Base-by-base conservation (phyloP, 1,284 basidiomycete species). In the Rhodotorula sp. region DNA sequence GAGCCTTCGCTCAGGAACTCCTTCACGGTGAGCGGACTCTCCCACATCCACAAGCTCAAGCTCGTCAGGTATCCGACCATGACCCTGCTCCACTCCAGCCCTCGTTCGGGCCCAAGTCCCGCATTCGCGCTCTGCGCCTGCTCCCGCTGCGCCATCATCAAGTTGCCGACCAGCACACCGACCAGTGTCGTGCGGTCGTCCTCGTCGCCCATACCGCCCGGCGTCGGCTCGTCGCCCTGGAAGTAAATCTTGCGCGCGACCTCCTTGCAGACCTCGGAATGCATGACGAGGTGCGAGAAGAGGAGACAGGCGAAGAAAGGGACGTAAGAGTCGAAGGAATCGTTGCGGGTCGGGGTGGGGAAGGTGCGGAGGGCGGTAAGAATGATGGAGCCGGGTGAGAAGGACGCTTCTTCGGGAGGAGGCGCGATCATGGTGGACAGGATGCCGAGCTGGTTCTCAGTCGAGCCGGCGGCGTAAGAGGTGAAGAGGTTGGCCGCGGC, bases 21-120 rank as follows among this genome's bases (percentile, higher is more conserved):
- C 65, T 88, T 85, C 56, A 97, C 92, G 0, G 90, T 89, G 63
- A 84, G 85, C 0, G 93, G 88, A 73, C 94, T 93, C 76, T 98
- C 94, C 93, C 94, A 97, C n/a, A 97, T 83, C 95, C 95, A 99
- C 63, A 92, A 90, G 24, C 87, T 85, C 28, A 99, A 83, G 57
- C 96, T 81, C 51, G 87, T 86, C 53, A 98, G 83, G 79, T 97
- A 95, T 1, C 88, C 90, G 9, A 92, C 87, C 77, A 94, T 88
- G 67, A 97, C 83, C 68, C 92, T 84, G 72, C 93, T 92, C 93
- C 94, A 98, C 75, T 94, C 92, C 64, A 87, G 81, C 9, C 85
- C 83, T 74, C 90, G 87, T 59, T 82, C 74, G 0, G 74, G 69
- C 11, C 74, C 76, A 80, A 68, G 73, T 85, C 84, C 44, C 72